phyloP scores from a whole-genome alignment of 2,329 filamentous ascomycete genomes.

The Pyrenophora teres region DNA sequence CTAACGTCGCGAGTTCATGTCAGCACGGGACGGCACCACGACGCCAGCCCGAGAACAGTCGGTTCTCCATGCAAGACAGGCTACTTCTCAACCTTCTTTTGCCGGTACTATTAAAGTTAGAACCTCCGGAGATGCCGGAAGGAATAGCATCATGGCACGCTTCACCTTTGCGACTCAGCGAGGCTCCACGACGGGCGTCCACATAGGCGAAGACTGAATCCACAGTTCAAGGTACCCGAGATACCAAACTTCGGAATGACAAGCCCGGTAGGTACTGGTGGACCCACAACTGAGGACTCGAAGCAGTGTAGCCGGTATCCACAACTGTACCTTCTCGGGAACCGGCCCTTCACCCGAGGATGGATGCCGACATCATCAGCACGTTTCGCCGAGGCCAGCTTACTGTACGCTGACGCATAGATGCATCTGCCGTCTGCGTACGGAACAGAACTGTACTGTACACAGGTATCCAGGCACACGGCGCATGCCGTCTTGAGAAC shows the following conservation, averaged over 20 bases:
- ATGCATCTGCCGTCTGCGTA: constrained; percentile 1
- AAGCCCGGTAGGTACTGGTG: not conserved
- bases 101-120: constrained; percentile 14
- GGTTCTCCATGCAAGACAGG: constrained; percentile 8
- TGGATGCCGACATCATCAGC: constrained; percentile 3
- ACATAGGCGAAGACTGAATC: constrained; percentile 3
- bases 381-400: not conserved
- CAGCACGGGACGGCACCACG: constrained; percentile 5
- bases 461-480: not conserved
- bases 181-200: not conserved
- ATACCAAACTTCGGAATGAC: not conserved
- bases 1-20: not conserved
- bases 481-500: too few species aligned
- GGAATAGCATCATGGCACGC: constrained; percentile 6
- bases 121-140: constrained; percentile 16
- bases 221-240: not conserved
- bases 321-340: not conserved
- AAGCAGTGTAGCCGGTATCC: not conserved
- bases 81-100: constrained; percentile 7
- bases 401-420: constrained; percentile 8
- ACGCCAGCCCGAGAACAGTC: constrained; percentile 1
- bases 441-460: not conserved
- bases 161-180: constrained; percentile 3
- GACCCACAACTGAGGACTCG: not conserved
- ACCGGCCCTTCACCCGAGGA: constrained; percentile 3